Evolutionary conservation across 1,139 yeast species (phyloP).

Genomic region (Geotrichum bryndzae): DNA sequence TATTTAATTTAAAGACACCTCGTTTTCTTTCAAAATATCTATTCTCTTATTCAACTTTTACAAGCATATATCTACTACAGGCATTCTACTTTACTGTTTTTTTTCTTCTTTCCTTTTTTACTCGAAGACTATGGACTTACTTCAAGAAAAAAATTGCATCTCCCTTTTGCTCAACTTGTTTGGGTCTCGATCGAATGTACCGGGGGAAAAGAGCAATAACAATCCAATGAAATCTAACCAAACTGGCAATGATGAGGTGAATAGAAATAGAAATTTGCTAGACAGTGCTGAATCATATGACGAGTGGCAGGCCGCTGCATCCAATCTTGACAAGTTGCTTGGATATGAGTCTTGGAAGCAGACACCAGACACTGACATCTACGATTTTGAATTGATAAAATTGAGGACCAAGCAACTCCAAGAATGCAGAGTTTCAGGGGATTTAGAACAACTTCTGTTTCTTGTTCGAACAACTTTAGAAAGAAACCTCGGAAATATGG

Average conservation of each 20-base stretch:
- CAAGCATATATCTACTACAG: not conserved
- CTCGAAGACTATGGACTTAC: not conserved
- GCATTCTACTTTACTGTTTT: not conserved
- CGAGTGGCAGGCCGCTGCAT: constrained; percentile 64
- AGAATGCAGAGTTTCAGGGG: constrained; percentile 50
- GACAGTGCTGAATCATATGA: constrained; percentile 49
- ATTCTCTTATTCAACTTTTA: not conserved
- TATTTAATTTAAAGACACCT: not conserved
- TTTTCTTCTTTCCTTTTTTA: not conserved
- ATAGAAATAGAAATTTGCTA: constrained; percentile 16
- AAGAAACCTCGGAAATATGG: constrained; percentile 82
- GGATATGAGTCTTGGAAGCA: constrained; percentile 69
- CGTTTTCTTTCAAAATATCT: not conserved
- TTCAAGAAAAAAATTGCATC: not conserved
- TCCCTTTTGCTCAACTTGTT: not conserved
- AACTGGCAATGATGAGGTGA: constrained; percentile 19
- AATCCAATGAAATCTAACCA: not conserved
- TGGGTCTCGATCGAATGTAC: not conserved
- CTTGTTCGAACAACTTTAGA: constrained; percentile 79
- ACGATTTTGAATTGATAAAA: constrained; percentile 62
- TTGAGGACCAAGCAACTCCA: constrained; percentile 53
- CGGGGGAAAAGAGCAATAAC: not conserved
- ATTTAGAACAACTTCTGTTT: constrained; percentile 59
- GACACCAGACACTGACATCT: constrained; percentile 53
- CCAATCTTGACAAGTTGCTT: constrained; percentile 56